Evolutionary conservation across 78 protist genomes (phyloP).

Genomic region (Salpingoeca rosetta): DNA sequence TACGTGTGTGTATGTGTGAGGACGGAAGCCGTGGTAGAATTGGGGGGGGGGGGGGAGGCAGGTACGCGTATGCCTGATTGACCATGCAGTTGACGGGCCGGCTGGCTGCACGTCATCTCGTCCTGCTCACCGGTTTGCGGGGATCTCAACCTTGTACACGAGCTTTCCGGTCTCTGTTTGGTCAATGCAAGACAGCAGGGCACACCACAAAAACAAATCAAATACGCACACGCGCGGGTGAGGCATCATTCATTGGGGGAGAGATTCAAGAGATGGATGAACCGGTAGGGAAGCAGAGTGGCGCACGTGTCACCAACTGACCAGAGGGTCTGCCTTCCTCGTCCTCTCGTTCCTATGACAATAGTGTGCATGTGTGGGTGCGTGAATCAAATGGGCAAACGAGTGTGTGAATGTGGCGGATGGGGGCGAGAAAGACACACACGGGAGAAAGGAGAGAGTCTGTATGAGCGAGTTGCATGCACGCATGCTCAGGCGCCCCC

Average conservation of each 20-base stretch:
- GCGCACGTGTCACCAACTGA: not conserved
- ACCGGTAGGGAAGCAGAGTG: not conserved
- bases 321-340: too few species aligned
- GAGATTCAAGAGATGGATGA: not conserved
- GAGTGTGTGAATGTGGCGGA: too few species aligned
- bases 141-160: constrained; percentile 89
- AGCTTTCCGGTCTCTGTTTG: constrained; percentile 44
- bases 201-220: not conserved
- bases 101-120: not conserved
- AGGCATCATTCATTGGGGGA: not conserved
- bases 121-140: constrained; percentile 81
- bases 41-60: too few species aligned
- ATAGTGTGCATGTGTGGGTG: too few species aligned
- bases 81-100: not conserved
- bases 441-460: too few species aligned
- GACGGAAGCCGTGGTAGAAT: too few species aligned
- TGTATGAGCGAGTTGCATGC: too few species aligned
- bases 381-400: too few species aligned
- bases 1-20: too few species aligned
- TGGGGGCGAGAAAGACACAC: too few species aligned
- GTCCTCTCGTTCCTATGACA: too few species aligned
- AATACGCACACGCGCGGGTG: not conserved
- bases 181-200: not conserved
- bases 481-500: too few species aligned
- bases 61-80: not conserved